Base-by-base conservation (phyloP, 1,284 basidiomycete species). In the Apiotrichum porosum region DNA sequence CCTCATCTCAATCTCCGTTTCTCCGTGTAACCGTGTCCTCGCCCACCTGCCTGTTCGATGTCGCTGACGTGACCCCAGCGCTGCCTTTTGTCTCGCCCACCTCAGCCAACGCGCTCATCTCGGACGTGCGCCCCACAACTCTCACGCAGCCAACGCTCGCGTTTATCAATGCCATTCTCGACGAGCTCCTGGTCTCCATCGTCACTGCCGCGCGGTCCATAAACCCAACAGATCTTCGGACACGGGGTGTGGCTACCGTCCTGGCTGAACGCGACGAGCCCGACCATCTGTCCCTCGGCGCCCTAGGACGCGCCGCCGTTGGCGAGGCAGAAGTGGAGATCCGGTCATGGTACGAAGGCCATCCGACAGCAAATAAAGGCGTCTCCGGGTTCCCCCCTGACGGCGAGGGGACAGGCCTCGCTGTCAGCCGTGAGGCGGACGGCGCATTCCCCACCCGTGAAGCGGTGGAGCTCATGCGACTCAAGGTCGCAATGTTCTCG, bases 291-390 rank as follows among this genome's bases (percentile, higher is more conserved):
- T 61, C 61, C 23, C 49, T 63, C 3, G 43, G 62, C 18, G 76
- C 80, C 39, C 77, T 93, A 32, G 90, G 88, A 26, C 88, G 92
- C 72, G 86, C 90, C 64, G 88, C 89, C 6, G 76, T 93, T n/a
- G 76, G 89, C 36, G 91, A 94, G 74, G 91, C 91, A 0, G 91
- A 95, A 66, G 77, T 95, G 40, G 91, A 94, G 73, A 72, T 93
- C 40, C 80, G 86, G 62, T 85, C 85, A 9, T 92, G 90, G 76
- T 62, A 80, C 82, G 54, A 86, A 78, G 38, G 77, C 72, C 36
- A 66, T 71, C 40, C 72, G 65, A 54, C 41, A 6, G 46, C 44
- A 3, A 54, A 44, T 15, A 37, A 42, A 32, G 55, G 45, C 35
- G 52, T 49, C 18, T 43, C 35, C 19, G 67, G 63, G 12, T 66